These are phyloP conservation scores for Populus davidiana DNA, from an alignment of 345 rosid species.

Conservation along the genomic window DNA sequence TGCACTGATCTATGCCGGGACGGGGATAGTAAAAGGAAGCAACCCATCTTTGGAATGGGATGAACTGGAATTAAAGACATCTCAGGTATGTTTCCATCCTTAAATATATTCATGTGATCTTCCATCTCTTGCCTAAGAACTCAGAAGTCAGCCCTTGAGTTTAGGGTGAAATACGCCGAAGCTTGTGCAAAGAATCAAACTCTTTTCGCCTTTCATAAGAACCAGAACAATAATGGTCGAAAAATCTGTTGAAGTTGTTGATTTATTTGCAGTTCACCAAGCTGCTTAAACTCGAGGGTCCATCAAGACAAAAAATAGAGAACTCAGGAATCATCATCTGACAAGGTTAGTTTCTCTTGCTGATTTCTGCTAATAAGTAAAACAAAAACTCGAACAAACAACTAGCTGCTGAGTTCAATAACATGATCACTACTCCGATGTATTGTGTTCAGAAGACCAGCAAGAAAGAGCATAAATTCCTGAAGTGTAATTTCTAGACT, in stretches of 20 bases:
- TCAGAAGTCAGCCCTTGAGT: no score
- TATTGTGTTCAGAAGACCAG: background rate
- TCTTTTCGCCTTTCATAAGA: background rate
- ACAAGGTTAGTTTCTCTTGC: constrained; percentile 27
- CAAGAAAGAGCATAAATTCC: background rate
- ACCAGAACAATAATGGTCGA: background rate
- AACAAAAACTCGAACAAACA: background rate
- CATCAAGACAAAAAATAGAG: constrained; percentile 38
- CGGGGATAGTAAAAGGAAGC: constrained; percentile 86
- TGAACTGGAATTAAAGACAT: constrained; percentile 85
- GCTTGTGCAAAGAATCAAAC: background rate
- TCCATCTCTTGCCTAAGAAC: no score
- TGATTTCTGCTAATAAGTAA: background rate
- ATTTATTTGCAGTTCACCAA: constrained; percentile 60
- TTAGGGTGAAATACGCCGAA: no score
- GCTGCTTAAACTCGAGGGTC: constrained; percentile 64
- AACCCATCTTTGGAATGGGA: constrained; percentile 75
- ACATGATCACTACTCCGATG: background rate
- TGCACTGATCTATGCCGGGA: constrained; percentile 80
- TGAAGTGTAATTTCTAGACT: background rate
- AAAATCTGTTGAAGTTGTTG: background rate
- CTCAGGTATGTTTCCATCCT: constrained; percentile 50
- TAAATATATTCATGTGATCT: background rate
- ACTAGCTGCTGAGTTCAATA: background rate
- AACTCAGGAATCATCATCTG: constrained; percentile 30